These are phyloP conservation scores for Volvox africanus DNA, from an alignment of 139 green algal genomes.

Conservation along the genomic window DNA sequence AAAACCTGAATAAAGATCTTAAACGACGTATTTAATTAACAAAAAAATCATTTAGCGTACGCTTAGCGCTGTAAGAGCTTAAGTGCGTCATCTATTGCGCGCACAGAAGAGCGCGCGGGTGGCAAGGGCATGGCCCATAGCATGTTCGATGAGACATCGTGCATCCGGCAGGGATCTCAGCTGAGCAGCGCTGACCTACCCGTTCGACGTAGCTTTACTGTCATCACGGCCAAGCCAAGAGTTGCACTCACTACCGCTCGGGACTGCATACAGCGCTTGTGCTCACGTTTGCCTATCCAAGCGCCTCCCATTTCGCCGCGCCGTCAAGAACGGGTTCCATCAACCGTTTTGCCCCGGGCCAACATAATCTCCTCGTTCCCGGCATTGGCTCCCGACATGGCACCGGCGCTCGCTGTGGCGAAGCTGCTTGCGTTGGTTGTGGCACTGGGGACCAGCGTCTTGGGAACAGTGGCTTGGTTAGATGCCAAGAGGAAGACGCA, in stretches of 20 bases:
- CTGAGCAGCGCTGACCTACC: background rate
- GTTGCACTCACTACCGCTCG: background rate
- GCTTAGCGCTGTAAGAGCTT: no score
- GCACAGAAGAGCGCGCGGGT: background rate
- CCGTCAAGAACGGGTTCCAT: background rate
- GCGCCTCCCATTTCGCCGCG: background rate
- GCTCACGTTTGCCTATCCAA: background rate
- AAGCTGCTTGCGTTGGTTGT: background rate
- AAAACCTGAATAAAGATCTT: no score
- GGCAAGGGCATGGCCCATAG: background rate
- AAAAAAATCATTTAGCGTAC: no score
- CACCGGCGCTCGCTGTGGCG: background rate
- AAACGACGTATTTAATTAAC: no score
- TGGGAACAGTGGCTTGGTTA: background rate
- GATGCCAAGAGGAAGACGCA: constrained; percentile 22
- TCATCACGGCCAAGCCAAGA: background rate
- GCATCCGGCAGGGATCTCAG: background rate
- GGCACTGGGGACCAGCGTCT: background rate
- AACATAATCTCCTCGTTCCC: background rate
- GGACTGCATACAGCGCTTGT: background rate
- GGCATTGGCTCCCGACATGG: background rate
- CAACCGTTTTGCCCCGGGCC: background rate
- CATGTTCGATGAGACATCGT: background rate
- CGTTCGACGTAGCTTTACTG: background rate
- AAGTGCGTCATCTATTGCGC: background rate